Evolutionary conservation across 805 yeast genomes (phyloP), one percentile per base, ranked within the genome.

Genomic region (Danielozyma ontarioensis): DNA sequence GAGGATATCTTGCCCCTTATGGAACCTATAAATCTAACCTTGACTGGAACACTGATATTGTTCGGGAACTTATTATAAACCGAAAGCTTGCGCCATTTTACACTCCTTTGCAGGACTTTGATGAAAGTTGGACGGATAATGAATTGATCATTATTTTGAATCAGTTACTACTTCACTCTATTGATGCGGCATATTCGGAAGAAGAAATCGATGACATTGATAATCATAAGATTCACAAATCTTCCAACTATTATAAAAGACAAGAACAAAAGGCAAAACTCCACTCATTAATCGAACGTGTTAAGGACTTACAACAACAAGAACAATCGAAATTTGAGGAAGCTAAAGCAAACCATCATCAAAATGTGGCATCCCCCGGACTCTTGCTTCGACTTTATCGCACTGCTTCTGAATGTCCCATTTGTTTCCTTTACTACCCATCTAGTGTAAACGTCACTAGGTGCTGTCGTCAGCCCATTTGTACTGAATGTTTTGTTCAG

Each of bases 401-500:
- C 33, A 62, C 75, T 36, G 77, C 86, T 3, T 60, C 71, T 19
- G 98, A 93, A 50, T 90, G 98, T 55, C 97, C 98, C 7, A 90
- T 90, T 43, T 90, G 98, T 53, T 90, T 90, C 54, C 68, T 93
- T 7, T 85, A 73, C 52, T 88, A 81, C 57, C 97, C 97, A 1
- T 69, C 74, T 17, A 74, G 77, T 46, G 58, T 89, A 40, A 93
- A 93, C 60, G 57, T 72, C 33, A 81, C 95, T 6, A 70, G 95
- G 28, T 90, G 98, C 57, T 90, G 98, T 56, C 74, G 75, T 31
- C 97, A 90, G 55, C 89, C 95, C 2, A 88, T 90, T 14, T 93
- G 98, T 60, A 74, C 96, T 2, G 97, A 90, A 59, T 90, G 98
- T 54, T 93, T 90, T 72, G 97, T 90, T 8, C 97, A 90, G 57